These are phyloP conservation scores for Lonicera japonica DNA, from an alignment of 129 eudicot genomes.

Conservation along the genomic window DNA sequence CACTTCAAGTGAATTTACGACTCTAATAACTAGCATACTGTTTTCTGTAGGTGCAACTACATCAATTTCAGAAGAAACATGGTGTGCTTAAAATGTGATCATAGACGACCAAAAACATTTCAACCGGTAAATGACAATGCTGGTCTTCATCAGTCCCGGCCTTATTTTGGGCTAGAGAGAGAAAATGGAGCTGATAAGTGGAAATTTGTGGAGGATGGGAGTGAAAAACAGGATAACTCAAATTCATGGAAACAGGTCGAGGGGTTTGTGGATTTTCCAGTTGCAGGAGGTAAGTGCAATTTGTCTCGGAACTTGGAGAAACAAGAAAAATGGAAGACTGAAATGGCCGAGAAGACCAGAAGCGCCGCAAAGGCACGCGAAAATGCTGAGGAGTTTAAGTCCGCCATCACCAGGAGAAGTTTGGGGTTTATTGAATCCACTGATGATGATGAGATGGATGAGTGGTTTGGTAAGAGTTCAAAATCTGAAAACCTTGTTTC, in stretches of 20 bases:
- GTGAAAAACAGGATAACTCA: conserved; percentile 8
- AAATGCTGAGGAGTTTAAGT: conserved; percentile 16
- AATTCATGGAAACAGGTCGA: conserved; percentile 11
- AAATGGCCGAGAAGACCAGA: conserved; percentile 23
- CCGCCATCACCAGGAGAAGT: conserved; percentile 5
- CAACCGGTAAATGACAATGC: conserved; percentile 7
- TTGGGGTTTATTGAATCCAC: conserved; percentile 11
- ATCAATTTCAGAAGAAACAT: conserved; percentile 65
- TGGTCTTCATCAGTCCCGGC: conserved; percentile 2
- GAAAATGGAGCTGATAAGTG: conserved; percentile 10
- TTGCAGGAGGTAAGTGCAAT: conserved; percentile 35
- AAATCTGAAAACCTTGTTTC: not conserved
- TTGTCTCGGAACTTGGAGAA: conserved; percentile 16
- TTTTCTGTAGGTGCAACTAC: conserved; percentile 71
- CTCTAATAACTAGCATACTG: too few species aligned
- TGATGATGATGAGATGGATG: conserved; percentile 39
- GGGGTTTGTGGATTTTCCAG: conserved; percentile 29
- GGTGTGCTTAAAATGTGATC: conserved; percentile 70
- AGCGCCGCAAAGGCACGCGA: conserved; percentile 8
- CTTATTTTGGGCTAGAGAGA: conserved; percentile 11
- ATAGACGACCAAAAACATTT: conserved; percentile 54
- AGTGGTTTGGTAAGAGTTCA: conserved; percentile 31
- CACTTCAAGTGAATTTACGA: not conserved
- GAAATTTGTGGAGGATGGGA: conserved; percentile 18
- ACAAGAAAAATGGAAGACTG: conserved; percentile 32